phyloP scores from a whole-genome alignment of 345 rosid species.

The Gossypium longicalyx region DNA sequence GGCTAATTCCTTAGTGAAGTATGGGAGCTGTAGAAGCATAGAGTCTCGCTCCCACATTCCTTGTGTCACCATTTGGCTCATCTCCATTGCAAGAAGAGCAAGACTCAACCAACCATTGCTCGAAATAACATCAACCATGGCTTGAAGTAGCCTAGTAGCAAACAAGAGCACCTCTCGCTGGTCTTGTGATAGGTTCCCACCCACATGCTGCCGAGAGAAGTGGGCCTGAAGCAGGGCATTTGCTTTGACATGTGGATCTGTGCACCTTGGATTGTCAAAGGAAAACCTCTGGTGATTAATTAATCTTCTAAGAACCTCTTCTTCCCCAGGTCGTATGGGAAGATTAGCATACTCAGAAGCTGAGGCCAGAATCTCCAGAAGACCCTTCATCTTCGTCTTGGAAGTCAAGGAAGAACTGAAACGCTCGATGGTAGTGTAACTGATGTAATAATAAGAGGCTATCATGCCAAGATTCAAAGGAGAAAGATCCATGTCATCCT shows the following conservation, averaged over 20 bases:
- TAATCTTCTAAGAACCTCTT: conserved; percentile 66
- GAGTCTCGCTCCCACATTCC: conserved; percentile 97
- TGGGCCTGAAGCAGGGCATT: conserved; percentile 89
- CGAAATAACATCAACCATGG: conserved; percentile 85
- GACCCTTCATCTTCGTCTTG: conserved; percentile 91
- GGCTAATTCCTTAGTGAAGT: conserved; percentile 76
- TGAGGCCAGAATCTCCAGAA: conserved; percentile 75
- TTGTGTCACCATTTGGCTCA: conserved; percentile 94
- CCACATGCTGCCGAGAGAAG: conserved; percentile 77
- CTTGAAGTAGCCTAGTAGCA: conserved; percentile 76
- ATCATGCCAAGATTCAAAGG: conserved; percentile 84
- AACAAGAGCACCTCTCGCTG: conserved; percentile 78
- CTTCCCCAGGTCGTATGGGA: conserved; percentile 85
- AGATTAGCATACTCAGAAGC: conserved; percentile 84
- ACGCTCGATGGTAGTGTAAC: conserved; percentile 84
- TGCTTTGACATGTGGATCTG: conserved; percentile 85
- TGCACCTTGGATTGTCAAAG: conserved; percentile 64
- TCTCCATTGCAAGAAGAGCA: conserved; percentile 87
- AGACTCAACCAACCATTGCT: conserved; percentile 90
- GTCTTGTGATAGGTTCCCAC: conserved; percentile 69
- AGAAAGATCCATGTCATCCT: conserved; percentile 81
- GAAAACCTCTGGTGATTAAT: conserved; percentile 92
- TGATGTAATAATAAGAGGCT: conserved; percentile 79
- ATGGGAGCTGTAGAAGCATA: conserved; percentile 90
- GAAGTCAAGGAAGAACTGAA: conserved; percentile 80